Evolutionary conservation across 805 yeast species (phyloP).

Genomic region (Candida sakaeoensis): DNA sequence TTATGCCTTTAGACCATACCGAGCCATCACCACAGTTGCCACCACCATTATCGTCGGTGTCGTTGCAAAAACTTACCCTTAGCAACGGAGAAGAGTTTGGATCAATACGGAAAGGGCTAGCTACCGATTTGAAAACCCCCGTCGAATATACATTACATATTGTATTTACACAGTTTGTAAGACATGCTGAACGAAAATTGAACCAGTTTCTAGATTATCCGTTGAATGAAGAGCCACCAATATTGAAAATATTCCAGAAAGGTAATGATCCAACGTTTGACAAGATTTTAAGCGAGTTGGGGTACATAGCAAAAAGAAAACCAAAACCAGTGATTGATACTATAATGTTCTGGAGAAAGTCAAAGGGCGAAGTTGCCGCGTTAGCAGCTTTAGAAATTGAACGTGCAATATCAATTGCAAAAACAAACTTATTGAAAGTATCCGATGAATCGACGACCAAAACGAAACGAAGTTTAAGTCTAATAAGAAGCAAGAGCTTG

Average conservation of each 20-base stretch:
- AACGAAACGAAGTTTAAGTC: conserved; percentile 33
- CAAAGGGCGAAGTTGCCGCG: conserved; percentile 79
- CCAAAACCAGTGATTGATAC: conserved; percentile 97
- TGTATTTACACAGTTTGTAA: conserved; percentile 90
- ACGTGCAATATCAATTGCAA: conserved; percentile 12
- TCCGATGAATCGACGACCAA: conserved; percentile 14
- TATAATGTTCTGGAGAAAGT: conserved; percentile 96
- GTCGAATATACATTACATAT: conserved; percentile 93
- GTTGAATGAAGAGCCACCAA: conserved; percentile 69
- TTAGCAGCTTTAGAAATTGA: conserved; percentile 43
- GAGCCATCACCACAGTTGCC: conserved; percentile 38
- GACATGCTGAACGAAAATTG: conserved; percentile 86
- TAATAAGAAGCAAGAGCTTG: conserved; percentile 38
- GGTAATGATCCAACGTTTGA: conserved; percentile 88
- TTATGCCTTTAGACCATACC: conserved; percentile 13
- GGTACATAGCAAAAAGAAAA: conserved; percentile 82
- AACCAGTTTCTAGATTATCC: conserved; percentile 67
- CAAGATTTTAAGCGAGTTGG: conserved; percentile 77
- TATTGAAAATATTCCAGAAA: conserved; percentile 72
- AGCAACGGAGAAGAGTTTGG: conserved; percentile 21
- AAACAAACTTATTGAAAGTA: conserved; percentile 34
- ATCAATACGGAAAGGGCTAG: conserved; percentile 32
- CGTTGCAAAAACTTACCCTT: conserved; percentile 22
- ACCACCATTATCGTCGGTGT: conserved; percentile 19
- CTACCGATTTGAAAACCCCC: conserved; percentile 63